Conservation (phyloP, 805 yeast species). For the Komagataella ulmi region DNA sequence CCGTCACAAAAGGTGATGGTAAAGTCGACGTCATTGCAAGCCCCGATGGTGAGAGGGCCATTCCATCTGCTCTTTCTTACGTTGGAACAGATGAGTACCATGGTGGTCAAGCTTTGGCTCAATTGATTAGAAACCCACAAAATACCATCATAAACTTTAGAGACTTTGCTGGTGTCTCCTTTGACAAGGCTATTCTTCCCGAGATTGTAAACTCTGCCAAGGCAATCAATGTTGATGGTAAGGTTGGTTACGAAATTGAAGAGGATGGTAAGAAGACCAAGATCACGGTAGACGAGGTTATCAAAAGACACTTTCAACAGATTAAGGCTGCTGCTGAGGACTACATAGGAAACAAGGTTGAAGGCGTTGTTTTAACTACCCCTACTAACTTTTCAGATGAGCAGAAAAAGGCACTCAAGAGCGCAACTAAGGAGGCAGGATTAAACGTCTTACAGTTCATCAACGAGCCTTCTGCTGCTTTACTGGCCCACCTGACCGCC, state of each 20-base stretch:
- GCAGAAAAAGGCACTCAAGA: constrained; percentile 53
- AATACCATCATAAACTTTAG: constrained; percentile 87
- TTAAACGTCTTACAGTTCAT: constrained; percentile 75
- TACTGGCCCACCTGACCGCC: constrained; percentile 61
- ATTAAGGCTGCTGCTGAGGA: constrained; percentile 85
- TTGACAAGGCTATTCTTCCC: constrained; percentile 55
- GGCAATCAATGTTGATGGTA: constrained; percentile 50
- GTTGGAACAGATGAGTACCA: constrained; percentile 94
- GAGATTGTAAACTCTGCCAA: constrained; percentile 52
- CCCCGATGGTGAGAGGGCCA: constrained; percentile 97
- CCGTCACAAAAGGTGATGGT: constrained; percentile 75
- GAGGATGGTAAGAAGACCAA: constrained; percentile 31
- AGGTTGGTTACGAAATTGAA: constrained; percentile 50
- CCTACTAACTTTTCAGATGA: constrained; percentile 77
- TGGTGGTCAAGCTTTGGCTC: constrained; percentile 92
- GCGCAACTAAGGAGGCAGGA: constrained; percentile 58
- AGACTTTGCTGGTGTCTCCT: constrained; percentile 75
- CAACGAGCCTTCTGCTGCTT: constrained; percentile 86
- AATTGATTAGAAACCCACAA: constrained; percentile 77
- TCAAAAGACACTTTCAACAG: constrained; percentile 72
- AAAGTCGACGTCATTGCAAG: constrained; percentile 95
- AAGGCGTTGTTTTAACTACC: constrained; percentile 77
- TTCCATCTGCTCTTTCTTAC: constrained; percentile 85
- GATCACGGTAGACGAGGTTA: constrained; percentile 63
- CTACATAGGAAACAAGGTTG: constrained; percentile 69